Conservation (phyloP, 768 basidiomycete genomes). For the Amanita muscaria region DNA sequence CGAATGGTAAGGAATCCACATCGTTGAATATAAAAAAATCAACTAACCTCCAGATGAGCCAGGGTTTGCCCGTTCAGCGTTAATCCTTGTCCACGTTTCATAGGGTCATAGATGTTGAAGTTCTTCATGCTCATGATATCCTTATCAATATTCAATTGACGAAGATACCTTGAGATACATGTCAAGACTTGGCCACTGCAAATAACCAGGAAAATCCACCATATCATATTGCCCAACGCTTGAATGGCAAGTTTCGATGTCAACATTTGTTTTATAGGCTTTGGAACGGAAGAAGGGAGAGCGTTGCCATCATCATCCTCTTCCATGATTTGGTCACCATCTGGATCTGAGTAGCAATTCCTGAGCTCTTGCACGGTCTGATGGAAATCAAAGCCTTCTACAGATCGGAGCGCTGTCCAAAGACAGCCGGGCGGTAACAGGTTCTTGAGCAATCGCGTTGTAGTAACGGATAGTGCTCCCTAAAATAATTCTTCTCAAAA, state of each 20-base stretch:
- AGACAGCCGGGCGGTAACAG: conserved; percentile 74
- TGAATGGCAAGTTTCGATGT: conserved; percentile 62
- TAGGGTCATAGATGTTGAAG: conserved; percentile 96
- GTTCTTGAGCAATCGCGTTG: conserved; percentile 72
- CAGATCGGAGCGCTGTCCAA: conserved; percentile 79
- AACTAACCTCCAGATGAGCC: conserved; percentile 80
- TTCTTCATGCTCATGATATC: conserved; percentile 94
- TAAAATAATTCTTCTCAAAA: conserved; percentile 27
- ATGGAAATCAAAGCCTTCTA: conserved; percentile 77
- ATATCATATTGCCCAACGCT: conserved; percentile 87
- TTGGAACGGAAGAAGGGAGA: conserved; percentile 45
- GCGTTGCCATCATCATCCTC: conserved; percentile 30
- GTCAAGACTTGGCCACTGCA: conserved; percentile 18
- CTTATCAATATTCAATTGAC: conserved; percentile 91
- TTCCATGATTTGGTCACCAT: conserved; percentile 29
- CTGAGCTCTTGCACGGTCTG: conserved; percentile 62
- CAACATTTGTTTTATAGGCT: conserved; percentile 67
- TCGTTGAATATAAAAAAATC: background rate
- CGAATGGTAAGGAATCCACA: background rate
- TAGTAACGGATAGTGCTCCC: conserved; percentile 82
- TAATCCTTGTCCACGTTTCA: conserved; percentile 79
- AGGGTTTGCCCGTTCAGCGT: conserved; percentile 92
- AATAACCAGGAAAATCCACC: conserved; percentile 36
- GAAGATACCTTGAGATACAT: conserved; percentile 54
- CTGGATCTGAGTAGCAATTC: conserved; percentile 48